Evolutionary conservation across 139 green algal genomes (phyloP), one percentile per base, ranked within the genome.

Genomic region (Coccomyxa sp.): DNA sequence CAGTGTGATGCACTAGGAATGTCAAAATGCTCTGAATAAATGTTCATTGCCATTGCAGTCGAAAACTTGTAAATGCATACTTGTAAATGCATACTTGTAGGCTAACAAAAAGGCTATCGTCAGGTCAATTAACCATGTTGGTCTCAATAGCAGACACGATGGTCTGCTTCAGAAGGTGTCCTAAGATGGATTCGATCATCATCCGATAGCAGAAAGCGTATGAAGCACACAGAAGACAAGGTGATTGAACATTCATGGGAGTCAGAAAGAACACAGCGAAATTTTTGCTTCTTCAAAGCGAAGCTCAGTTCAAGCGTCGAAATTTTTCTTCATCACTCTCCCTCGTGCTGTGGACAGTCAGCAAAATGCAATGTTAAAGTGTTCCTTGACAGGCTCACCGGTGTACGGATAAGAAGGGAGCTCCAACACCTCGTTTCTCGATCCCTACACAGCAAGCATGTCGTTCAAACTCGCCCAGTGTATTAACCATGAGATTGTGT

Each of bases 241-340:
- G 30, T n/a, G 14, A 30, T 25, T 30, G 68, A 3, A 79, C 4
- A 13, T 45, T 68, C n/a, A 71, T 25, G 79, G 25, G 85, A 87
- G 84, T 92, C 89, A 87, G 89, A 79, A 92, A 92, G 89, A 92
- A 92, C 89, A 87, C 89, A 92, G 89, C 87, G 82, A 74, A 71
- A 71, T 28, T 71, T 80, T 60, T 82, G 81, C 84, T 57, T 83
- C 80, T 87, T 83, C 83, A 83, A 79, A 76, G 58, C 28, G 1
- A 27, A 81, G 51, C 80, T 89, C 86, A 86, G 86, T 68, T 89
- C 83, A 89, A 89, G 86, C 80, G 86, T 89, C 87, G 83, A 66
- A 86, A 28, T 28, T 71, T 71, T 23, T 38, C n/a, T 58, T 76
- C 57, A 60, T 60, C n/a, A 74, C 57, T 58, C 79, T 21, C 58